A percentile compares a stretch with the other conserved stretches of the same genome.
phyloP scores from a whole-genome alignment of 2,329 filamentous ascomycete species.

The Fusarium begoniae region DNA sequence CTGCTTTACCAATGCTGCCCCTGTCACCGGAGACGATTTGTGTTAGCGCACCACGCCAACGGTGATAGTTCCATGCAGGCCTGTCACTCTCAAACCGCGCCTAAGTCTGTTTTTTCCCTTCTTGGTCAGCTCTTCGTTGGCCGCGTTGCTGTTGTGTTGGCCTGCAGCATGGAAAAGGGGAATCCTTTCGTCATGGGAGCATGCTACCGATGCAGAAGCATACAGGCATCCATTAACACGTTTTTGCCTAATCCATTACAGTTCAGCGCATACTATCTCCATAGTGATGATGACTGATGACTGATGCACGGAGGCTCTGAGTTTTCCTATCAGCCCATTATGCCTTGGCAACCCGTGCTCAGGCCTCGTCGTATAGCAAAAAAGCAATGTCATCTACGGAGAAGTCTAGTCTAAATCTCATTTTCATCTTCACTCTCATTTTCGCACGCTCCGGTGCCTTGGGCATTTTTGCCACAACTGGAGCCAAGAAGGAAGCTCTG shows the following conservation, averaged over 20 bases:
- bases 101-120: background rate
- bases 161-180: background rate
- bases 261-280: background rate
- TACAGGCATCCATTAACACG: background rate
- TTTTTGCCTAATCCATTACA: background rate
- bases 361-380: background rate
- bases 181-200: background rate
- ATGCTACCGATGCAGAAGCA: background rate
- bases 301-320: background rate
- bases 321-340: background rate
- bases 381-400: background rate
- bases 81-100: constrained; percentile 18
- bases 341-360: background rate
- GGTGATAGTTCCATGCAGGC: constrained; percentile 24
- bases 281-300: background rate
- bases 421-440: background rate
- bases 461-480: constrained; percentile 7
- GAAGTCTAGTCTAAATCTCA: background rate
- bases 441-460: background rate
- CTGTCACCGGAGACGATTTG: constrained; percentile 13
- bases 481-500: background rate
- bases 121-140: background rate
- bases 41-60: constrained; percentile 25
- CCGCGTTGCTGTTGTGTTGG: background rate
- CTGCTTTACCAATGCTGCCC: background rate